A percentile compares a stretch with the other conserved stretches of the same genome.
phyloP scores from a whole-genome alignment of 2,329 filamentous ascomycete genomes.

The Chrysoporthe austroafricana region DNA sequence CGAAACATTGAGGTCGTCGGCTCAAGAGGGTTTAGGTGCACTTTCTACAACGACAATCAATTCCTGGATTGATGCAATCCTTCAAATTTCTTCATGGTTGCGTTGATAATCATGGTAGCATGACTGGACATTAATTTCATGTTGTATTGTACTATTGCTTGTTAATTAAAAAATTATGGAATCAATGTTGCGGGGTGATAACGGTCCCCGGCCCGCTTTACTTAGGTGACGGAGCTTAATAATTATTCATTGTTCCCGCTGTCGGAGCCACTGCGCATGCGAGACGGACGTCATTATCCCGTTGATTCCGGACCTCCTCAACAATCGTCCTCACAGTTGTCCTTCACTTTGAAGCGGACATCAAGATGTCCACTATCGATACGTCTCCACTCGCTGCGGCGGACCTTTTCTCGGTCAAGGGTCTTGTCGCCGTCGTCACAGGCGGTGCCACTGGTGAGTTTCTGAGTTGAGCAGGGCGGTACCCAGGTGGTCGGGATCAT shows the following conservation, averaged over 20 bases:
- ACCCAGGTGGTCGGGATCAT: background rate
- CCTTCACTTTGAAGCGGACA: no score
- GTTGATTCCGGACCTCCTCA: no score
- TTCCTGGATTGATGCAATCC: background rate
- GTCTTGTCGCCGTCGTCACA: constrained; percentile 26
- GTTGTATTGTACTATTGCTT: no score
- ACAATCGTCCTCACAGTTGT: no score
- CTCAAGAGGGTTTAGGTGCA: background rate
- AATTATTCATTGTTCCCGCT: no score
- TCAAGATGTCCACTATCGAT: background rate
- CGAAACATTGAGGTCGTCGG: background rate
- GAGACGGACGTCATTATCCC: no score
- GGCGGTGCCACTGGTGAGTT: constrained; percentile 25
- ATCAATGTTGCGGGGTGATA: no score
- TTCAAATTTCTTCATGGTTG: background rate
- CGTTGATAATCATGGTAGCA: background rate
- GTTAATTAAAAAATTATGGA: no score
- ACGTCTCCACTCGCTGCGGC: constrained; percentile 16
- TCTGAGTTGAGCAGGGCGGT: no score
- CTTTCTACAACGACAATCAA: background rate
- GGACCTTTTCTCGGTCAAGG: constrained; percentile 23
- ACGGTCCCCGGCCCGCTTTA: no score
- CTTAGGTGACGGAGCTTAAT: no score
- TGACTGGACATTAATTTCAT: background rate
- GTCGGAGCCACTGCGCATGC: no score